These are phyloP conservation scores for Comarum palustre DNA, from an alignment of 306 rosid species.

Conservation along the genomic window DNA sequence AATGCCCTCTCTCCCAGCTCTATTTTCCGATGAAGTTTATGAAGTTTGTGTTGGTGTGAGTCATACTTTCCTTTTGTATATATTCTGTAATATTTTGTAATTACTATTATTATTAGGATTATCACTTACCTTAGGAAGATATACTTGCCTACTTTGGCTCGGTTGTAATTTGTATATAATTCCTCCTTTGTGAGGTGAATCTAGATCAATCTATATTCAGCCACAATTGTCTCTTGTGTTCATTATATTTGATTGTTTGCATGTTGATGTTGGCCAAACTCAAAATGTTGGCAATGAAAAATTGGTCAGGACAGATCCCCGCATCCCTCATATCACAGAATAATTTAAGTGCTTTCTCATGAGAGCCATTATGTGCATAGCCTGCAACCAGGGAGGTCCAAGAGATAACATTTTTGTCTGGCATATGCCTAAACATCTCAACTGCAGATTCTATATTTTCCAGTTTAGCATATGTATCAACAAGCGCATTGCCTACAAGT, in stretches of 20 bases:
- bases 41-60: too few relatives aligned
- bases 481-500: constrained; percentile 76
- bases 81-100: too few relatives aligned
- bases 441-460: constrained; percentile 50
- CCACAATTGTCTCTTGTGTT: too few relatives aligned
- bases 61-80: constrained; percentile 77
- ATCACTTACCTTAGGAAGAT: too few relatives aligned
- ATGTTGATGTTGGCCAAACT: constrained; percentile 85
- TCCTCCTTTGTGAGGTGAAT: too few relatives aligned
- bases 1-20: constrained; percentile 73
- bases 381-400: constrained; percentile 94
- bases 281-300: constrained; percentile 62
- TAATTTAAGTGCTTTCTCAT: constrained; percentile 54
- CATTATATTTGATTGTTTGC: too few relatives aligned
- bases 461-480: constrained; percentile 80
- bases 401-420: constrained; percentile 75
- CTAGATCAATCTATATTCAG: constrained; percentile 52
- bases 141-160: too few relatives aligned
- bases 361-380: constrained; percentile 60
- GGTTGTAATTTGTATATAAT: too few relatives aligned
- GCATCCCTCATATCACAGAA: constrained; percentile 64
- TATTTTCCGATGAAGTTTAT: constrained; percentile 67
- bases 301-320: constrained; percentile 61
- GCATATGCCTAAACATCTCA: constrained; percentile 52
- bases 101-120: too few relatives aligned